Conservation (phyloP, 2,329 filamentous ascomycete genomes). For the Neophaeococcomyces mojaviensis region DNA sequence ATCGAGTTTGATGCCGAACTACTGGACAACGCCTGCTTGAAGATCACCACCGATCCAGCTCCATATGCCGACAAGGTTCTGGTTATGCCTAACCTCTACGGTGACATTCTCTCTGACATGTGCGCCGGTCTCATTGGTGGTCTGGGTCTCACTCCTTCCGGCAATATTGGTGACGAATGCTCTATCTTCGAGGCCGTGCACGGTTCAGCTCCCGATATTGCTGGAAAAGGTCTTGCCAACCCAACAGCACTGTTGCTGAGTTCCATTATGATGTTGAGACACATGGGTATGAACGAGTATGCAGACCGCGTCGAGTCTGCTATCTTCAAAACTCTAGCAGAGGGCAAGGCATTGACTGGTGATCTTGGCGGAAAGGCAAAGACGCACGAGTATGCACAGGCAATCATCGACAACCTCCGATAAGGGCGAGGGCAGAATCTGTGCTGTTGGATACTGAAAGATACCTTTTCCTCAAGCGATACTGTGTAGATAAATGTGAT, state of each 20-base stretch:
- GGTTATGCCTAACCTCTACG: constrained; percentile 97
- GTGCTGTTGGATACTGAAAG: background rate
- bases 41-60: constrained; percentile 92
- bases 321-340: constrained; percentile 87
- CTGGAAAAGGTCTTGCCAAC: constrained; percentile 92
- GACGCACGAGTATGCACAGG: constrained; percentile 86
- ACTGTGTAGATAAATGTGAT: background rate
- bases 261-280: constrained; percentile 99
- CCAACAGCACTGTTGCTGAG: constrained; percentile 90
- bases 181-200: constrained; percentile 99
- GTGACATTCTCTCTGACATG: constrained; percentile 99
- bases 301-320: constrained; percentile 85
- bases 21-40: constrained; percentile 97
- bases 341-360: constrained; percentile 92
- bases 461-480: background rate
- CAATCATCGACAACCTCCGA: constrained; percentile 66
- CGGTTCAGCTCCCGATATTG: constrained; percentile 94
- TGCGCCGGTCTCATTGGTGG: constrained; percentile 97
- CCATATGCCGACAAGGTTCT: constrained; percentile 82
- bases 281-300: constrained; percentile 86
- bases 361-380: constrained; percentile 94
- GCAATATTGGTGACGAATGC: constrained; percentile 99
- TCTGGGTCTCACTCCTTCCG: constrained; percentile 92
- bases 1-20: constrained; percentile 97
- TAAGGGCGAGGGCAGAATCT: background rate